These are phyloP conservation scores for Penicillium sp. DNA, from an alignment of 2,329 filamentous ascomycete genomes.

Conservation along the genomic window DNA sequence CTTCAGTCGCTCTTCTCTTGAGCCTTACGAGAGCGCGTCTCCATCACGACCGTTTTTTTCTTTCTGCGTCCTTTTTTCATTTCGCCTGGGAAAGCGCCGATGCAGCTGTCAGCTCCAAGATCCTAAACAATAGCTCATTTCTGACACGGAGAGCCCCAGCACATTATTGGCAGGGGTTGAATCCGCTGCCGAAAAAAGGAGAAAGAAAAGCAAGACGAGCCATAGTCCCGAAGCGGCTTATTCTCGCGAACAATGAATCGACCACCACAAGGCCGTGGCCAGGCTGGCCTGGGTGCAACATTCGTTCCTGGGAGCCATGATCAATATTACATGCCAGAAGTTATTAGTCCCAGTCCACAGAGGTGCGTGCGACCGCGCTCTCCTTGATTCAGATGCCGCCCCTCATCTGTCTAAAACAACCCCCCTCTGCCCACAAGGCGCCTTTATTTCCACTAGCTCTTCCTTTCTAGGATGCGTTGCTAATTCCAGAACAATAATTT, in stretches of 20 bases:
- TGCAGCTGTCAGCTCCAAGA: conserved; percentile 15
- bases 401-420: conserved; percentile 13
- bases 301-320: conserved; percentile 69
- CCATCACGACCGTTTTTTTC: not conserved
- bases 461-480: conserved; percentile 26
- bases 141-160: conserved; percentile 14
- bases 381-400: conserved; percentile 12
- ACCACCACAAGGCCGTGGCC: conserved; percentile 44
- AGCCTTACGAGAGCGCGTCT: conserved; percentile 10
- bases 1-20: conserved; percentile 5
- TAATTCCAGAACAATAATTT: conserved; percentile 29
- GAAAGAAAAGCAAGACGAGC: conserved; percentile 20
- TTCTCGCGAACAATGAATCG: conserved; percentile 39
- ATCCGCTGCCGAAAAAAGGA: conserved; percentile 13
- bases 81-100: conserved; percentile 11
- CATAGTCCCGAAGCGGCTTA: conserved; percentile 18
- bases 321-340: conserved; percentile 72
- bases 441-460: conserved; percentile 16
- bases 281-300: conserved; percentile 61
- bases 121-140: conserved; percentile 17
- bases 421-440: conserved; percentile 2
- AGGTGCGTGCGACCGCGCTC: conserved; percentile 60
- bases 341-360: conserved; percentile 73
- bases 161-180: conserved; percentile 22
- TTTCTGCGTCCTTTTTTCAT: conserved; percentile 12